These are phyloP conservation scores for Pulveroboletus sp. DNA, from an alignment of 768 basidiomycete species.

Conservation along the genomic window DNA sequence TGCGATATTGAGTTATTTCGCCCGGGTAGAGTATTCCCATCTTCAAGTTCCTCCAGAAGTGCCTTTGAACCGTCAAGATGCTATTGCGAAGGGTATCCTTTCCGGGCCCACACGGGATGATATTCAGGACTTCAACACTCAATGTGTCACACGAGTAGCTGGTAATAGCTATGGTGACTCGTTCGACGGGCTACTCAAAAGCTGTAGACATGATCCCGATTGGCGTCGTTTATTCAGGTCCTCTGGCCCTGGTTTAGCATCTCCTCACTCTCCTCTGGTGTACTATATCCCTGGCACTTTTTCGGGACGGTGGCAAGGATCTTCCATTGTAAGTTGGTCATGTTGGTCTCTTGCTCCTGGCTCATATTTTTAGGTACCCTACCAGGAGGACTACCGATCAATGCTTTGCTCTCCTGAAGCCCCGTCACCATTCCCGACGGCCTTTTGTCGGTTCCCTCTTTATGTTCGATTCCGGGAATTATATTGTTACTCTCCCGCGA, in stretches of 20 bases:
- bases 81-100: slow-evolving; percentile 24
- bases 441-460: slow-evolving; percentile 42
- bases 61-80: slow-evolving; percentile 35
- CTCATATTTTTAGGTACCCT: slow-evolving; percentile 35
- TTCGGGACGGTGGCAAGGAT: slow-evolving; percentile 48
- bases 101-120: slow-evolving; percentile 47
- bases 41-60: slow-evolving; percentile 40
- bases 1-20: slow-evolving; percentile 47
- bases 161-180: slow-evolving; percentile 16
- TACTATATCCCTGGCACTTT: slow-evolving; percentile 43
- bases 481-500: slow-evolving; percentile 35
- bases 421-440: slow-evolving; percentile 34
- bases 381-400: slow-evolving; percentile 34
- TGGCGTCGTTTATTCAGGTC: slow-evolving; percentile 27
- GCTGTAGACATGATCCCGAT: slow-evolving; percentile 31
- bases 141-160: slow-evolving; percentile 41
- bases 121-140: slow-evolving; percentile 38
- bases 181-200: slow-evolving; percentile 22
- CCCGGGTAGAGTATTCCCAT: slow-evolving; percentile 35
- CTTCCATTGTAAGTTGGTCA: slow-evolving; percentile 38
- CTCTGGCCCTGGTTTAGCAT: neutral
- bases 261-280: slow-evolving; percentile 1
- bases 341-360: neutral
- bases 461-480: slow-evolving; percentile 49
- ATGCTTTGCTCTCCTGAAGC: slow-evolving; percentile 34